Conservation (phyloP, 352 stramenopile genomes). For the Pythium pectinolyticum region DNA sequence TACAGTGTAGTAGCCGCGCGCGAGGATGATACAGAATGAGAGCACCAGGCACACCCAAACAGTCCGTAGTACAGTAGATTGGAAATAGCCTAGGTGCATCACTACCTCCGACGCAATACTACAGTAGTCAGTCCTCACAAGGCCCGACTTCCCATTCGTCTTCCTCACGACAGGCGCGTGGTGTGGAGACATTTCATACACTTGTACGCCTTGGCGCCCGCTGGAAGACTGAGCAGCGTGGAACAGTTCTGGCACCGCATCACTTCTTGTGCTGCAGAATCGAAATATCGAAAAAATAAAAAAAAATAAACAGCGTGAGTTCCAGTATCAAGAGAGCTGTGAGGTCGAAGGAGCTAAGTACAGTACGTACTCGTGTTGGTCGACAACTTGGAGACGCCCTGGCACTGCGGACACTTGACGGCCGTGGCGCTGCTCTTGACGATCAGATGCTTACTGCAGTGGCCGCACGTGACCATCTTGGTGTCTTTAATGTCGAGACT, state of each 20-base stretch:
- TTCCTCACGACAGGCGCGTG: constrained; percentile 71
- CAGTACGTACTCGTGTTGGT: constrained; percentile 77
- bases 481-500: constrained; percentile 72
- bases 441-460: constrained; percentile 84
- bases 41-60: no score
- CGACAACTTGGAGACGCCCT: constrained; percentile 78
- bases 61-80: no score
- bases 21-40: no score
- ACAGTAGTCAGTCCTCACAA: no score
- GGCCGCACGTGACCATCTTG: constrained; percentile 82
- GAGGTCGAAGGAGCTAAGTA: background rate
- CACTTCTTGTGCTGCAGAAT: constrained; percentile 81
- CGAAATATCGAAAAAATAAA: constrained; percentile 7
- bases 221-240: constrained; percentile 78
- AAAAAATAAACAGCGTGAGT: constrained; percentile 12
- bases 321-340: background rate
- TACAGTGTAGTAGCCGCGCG: no score
- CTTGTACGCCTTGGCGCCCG: constrained; percentile 84
- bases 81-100: no score
- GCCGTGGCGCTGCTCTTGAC: constrained; percentile 75
- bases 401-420: constrained; percentile 81
- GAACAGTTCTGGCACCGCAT: constrained; percentile 88
- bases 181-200: constrained; percentile 89
- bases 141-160: no score
- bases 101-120: background rate